Conservation (phyloP, 2,329 filamentous ascomycete genomes). For the Ophiosphaerella narmari region DNA sequence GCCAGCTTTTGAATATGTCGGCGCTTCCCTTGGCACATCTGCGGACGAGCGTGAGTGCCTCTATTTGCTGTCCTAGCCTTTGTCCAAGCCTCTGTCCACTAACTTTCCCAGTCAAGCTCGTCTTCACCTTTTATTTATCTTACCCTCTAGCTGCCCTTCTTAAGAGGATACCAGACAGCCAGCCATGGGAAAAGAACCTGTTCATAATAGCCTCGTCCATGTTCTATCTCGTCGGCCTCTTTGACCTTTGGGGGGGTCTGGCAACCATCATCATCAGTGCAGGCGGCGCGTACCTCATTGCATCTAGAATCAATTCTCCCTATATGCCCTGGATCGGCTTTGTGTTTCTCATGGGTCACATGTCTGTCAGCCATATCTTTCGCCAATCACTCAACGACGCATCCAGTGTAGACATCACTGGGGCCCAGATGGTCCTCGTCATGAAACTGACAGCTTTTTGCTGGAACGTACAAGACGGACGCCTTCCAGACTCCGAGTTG, state of each 20-base stretch:
- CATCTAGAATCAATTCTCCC: slow-evolving; percentile 79
- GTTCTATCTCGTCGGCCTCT: slow-evolving; percentile 93
- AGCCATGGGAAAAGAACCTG: slow-evolving; percentile 82
- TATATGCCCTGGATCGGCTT: slow-evolving; percentile 99
- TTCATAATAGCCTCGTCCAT: slow-evolving; percentile 84
- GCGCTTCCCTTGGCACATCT: slow-evolving; percentile 63
- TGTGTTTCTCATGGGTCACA: slow-evolving; percentile 90
- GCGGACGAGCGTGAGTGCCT: slow-evolving; percentile 64
- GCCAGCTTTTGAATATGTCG: slow-evolving; percentile 65
- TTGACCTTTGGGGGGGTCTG: slow-evolving; percentile 86
- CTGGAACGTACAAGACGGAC: slow-evolving; percentile 96
- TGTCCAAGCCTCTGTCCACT: slow-evolving; percentile 6
- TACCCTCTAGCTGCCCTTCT: slow-evolving; percentile 88
- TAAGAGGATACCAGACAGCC: slow-evolving; percentile 85
- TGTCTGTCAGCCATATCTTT: slow-evolving; percentile 86
- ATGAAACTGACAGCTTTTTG: slow-evolving; percentile 98
- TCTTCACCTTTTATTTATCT: slow-evolving; percentile 86
- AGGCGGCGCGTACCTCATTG: slow-evolving; percentile 79
- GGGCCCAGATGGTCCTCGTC: slow-evolving; percentile 95
- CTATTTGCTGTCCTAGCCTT: neutral
- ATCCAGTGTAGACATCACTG: slow-evolving; percentile 78
- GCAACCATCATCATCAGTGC: slow-evolving; percentile 80
- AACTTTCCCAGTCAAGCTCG: slow-evolving; percentile 78
- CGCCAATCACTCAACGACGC: slow-evolving; percentile 74
- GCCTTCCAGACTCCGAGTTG: slow-evolving; percentile 76